phyloP scores from a whole-genome alignment of 148 eudicot genomes.

The Drosera capensis region DNA sequence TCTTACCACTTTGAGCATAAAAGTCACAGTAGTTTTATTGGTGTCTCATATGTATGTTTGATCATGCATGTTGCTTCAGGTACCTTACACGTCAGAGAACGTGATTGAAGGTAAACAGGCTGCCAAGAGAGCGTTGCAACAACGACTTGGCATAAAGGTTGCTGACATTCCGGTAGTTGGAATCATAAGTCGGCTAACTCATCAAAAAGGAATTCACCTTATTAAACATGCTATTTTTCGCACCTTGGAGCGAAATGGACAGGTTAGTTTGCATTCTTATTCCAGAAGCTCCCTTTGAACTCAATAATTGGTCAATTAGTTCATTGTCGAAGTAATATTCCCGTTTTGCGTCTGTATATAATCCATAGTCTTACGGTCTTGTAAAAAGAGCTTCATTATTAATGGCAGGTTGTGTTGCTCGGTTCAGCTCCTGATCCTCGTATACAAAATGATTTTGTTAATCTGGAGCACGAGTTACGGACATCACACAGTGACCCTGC shows the following conservation, averaged over 20 bases:
- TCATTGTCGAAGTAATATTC: no score
- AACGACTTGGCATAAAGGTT: slow-evolving; percentile 54
- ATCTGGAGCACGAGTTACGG: slow-evolving; percentile 68
- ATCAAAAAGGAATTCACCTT: slow-evolving; percentile 97
- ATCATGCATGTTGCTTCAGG: slow-evolving; percentile 26
- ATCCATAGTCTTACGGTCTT: no score
- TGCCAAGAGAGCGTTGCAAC: slow-evolving; percentile 89
- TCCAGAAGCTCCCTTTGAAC: no score
- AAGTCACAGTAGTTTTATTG: no score
- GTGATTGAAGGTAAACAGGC: slow-evolving; percentile 80
- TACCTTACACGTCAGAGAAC: slow-evolving; percentile 70
- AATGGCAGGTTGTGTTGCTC: slow-evolving; percentile 60
- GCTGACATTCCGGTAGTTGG: slow-evolving; percentile 75
- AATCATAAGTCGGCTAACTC: slow-evolving; percentile 84
- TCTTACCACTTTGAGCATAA: no score
- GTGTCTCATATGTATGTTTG: neutral
- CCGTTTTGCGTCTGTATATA: no score
- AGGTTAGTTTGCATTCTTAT: slow-evolving; percentile 26
- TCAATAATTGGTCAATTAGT: no score
- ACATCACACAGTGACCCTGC: slow-evolving; percentile 71
- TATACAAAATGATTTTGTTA: slow-evolving; percentile 79
- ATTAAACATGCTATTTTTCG: slow-evolving; percentile 95
- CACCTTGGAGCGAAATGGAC: slow-evolving; percentile 80
- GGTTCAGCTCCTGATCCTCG: slow-evolving; percentile 95
- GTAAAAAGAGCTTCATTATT: neutral